phyloP scores from a whole-genome alignment of 2,329 filamentous ascomycete species.

The Chrysosporium queenslandicum region DNA sequence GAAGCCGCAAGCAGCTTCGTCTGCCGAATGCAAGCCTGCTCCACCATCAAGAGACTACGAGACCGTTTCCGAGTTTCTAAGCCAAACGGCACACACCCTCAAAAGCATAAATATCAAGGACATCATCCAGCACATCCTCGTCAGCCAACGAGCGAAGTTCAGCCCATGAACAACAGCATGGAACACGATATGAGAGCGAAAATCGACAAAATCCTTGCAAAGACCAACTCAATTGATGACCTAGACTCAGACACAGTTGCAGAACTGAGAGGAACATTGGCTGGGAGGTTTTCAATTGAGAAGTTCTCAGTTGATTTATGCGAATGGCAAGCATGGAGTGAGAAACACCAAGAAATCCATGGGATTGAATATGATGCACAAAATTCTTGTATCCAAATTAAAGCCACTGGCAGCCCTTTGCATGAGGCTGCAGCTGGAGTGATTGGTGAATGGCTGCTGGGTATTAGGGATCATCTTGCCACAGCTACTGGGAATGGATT shows the following conservation, averaged over 20 bases:
- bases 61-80: conserved; percentile 10
- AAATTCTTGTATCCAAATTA: conserved; percentile 6
- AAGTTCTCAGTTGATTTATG: conserved; percentile 12
- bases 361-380: conserved; percentile 13
- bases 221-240: conserved; percentile 13
- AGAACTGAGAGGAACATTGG: conserved; percentile 11
- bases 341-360: conserved; percentile 11
- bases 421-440: conserved; percentile 1
- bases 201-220: conserved; percentile 11
- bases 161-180: conserved; percentile 4
- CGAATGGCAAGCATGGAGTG: conserved; percentile 13
- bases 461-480: neutral
- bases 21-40: conserved; percentile 7
- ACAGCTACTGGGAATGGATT: conserved; percentile 11
- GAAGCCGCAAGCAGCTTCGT: conserved; percentile 7
- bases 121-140: conserved; percentile 6
- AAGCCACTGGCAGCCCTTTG: conserved; percentile 12
- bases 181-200: conserved; percentile 10
- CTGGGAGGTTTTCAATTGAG: conserved; percentile 14
- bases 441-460: conserved; percentile 11
- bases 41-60: conserved; percentile 6
- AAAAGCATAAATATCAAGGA: neutral
- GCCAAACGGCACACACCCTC: conserved; percentile 2
- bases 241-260: conserved; percentile 11
- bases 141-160: conserved; percentile 9